phyloP scores from a whole-genome alignment of 495 filamentous ascomycete species.

The Cenococcum geophilum region DNA sequence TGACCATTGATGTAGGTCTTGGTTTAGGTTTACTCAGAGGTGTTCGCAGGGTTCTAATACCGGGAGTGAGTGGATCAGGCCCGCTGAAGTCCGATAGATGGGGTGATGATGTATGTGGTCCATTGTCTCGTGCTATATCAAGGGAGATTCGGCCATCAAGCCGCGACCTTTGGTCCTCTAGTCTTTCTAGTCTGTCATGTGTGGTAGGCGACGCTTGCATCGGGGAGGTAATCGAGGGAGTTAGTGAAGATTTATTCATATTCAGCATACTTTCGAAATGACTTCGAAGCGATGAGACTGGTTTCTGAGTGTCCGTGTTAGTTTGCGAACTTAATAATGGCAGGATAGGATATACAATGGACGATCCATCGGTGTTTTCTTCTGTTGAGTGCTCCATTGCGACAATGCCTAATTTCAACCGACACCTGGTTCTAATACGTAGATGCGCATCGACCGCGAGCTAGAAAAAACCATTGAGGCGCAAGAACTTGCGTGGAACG shows the following conservation, averaged over 20 bases:
- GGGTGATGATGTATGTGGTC: conserved; percentile 8
- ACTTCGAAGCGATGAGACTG: conserved; percentile 86
- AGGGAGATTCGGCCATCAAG: conserved; percentile 29
- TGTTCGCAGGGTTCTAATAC: conserved; percentile 21
- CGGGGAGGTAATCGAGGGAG: conserved; percentile 7
- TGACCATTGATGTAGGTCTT: conserved; percentile 45
- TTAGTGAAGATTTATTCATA: conserved; percentile 17
- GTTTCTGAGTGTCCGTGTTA: conserved; percentile 40
- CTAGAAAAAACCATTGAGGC: conserved; percentile 20
- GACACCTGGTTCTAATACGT: conserved; percentile 22
- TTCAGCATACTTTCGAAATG: conserved; percentile 84
- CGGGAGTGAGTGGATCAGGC: conserved; percentile 16
- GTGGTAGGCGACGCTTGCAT: conserved; percentile 13
- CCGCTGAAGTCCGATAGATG: conserved; percentile 15
- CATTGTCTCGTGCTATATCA: conserved; percentile 30
- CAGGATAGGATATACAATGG: conserved; percentile 46
- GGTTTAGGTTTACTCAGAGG: conserved; percentile 36
- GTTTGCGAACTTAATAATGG: neutral
- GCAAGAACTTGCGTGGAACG: conserved; percentile 9
- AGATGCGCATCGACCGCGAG: conserved; percentile 22
- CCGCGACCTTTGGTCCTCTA: conserved; percentile 19
- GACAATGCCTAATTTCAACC: conserved; percentile 19
- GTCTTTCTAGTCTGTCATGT: conserved; percentile 9
- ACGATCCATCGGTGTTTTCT: conserved; percentile 51
- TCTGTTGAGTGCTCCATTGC: conserved; percentile 29